Percentiles rank a stretch among this genome's conserved stretches.
These are phyloP conservation scores for Hawksworthiomyces lignivorus DNA, from an alignment of 2,329 filamentous ascomycete genomes.

Conservation along the genomic window DNA sequence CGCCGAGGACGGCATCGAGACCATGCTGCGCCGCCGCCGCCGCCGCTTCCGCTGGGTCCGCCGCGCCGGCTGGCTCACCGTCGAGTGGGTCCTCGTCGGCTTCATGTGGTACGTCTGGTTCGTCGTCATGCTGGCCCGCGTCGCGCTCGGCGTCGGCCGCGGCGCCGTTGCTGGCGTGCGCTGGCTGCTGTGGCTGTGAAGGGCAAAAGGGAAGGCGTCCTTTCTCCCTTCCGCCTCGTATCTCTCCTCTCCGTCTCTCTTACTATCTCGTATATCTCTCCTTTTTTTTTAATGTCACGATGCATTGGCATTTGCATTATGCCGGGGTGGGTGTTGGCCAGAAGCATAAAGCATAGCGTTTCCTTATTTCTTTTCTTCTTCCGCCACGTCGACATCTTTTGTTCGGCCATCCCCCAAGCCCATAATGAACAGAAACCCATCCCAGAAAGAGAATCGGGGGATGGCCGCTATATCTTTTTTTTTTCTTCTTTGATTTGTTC, in stretches of 20 bases:
- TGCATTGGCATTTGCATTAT: neutral
- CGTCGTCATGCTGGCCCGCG: constrained; percentile 67
- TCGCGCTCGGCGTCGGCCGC: constrained; percentile 55
- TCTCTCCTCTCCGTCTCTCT: neutral
- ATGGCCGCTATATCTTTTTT: neutral
- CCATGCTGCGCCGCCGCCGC: constrained; percentile 62
- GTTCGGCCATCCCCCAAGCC: too few relatives aligned
- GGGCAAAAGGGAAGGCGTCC: too few relatives aligned
- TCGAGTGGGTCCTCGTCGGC: constrained; percentile 83
- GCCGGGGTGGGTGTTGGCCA: too few relatives aligned
- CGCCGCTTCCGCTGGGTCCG: constrained; percentile 65
- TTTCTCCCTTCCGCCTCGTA: neutral
- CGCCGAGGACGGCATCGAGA: constrained; percentile 70
- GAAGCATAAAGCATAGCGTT: neutral
- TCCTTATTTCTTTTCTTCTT: neutral
- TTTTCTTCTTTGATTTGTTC: neutral
- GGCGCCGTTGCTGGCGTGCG: constrained; percentile 52
- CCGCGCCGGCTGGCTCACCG: constrained; percentile 66
- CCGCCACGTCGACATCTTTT: too few relatives aligned
- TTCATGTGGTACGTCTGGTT: constrained; percentile 96
- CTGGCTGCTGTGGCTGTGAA: constrained; percentile 78
- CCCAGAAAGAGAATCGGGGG: too few relatives aligned
- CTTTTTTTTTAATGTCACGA: neutral
- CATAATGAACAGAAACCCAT: too few relatives aligned
- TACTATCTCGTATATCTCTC: neutral